These are phyloP conservation scores for Oxytropis ochrocephala DNA, from an alignment of 306 rosid genomes.

Conservation along the genomic window DNA sequence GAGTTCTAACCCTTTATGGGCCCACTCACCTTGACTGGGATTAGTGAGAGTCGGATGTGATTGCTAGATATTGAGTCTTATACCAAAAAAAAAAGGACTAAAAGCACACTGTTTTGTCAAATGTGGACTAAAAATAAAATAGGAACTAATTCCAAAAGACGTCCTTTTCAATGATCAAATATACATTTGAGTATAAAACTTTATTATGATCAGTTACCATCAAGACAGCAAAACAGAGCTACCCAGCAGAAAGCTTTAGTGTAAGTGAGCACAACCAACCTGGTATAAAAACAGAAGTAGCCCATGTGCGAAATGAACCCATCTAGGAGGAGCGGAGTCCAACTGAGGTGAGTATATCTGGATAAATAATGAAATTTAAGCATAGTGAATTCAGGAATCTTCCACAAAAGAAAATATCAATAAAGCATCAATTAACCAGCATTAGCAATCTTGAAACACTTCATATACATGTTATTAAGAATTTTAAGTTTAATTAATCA, in stretches of 20 bases:
- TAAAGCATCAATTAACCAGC: background rate
- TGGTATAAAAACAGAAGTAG: constrained; percentile 89
- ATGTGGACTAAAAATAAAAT: background rate
- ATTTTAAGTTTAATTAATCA: background rate
- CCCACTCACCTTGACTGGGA: background rate
- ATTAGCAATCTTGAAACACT: background rate
- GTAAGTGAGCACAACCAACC: constrained; percentile 35
- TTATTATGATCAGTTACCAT: background rate
- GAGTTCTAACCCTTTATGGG: background rate
- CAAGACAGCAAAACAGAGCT: constrained; percentile 7
- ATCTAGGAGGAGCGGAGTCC: constrained; percentile 94
- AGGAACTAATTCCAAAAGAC: background rate
- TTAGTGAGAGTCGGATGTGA: background rate
- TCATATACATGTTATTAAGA: background rate
- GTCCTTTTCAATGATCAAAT: background rate
- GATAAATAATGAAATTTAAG: constrained; percentile 3
- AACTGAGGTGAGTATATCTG: constrained; percentile 82
- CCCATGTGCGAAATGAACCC: constrained; percentile 92
- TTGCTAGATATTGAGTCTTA: too few relatives aligned
- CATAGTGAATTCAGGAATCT: background rate
- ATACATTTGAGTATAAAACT: background rate
- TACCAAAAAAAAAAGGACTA: background rate
- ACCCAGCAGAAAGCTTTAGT: background rate
- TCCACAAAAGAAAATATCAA: constrained; percentile 13
- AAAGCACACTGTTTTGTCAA: background rate